Evolutionary conservation across 2,329 filamentous ascomycete genomes (phyloP), one percentile per base, ranked within the genome.

Genomic region (Alternaria sp.): DNA sequence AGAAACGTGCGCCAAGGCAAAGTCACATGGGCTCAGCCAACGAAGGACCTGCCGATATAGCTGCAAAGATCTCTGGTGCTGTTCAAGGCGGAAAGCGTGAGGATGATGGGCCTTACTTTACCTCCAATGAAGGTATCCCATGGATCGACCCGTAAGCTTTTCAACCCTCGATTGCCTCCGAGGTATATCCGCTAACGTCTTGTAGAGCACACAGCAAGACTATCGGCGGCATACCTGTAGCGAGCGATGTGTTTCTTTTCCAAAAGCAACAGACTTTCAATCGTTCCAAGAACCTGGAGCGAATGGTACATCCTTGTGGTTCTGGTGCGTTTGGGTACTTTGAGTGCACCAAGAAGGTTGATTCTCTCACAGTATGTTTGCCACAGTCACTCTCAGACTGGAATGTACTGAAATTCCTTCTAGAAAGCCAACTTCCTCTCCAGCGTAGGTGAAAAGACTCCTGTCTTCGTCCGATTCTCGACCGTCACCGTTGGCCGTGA

Each of bases 221-320:
- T 4, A 77, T 85, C 32, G 84, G 84, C 0, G 85, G 84, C 5
- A 80, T 86, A 44, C 84, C 84, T 0, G 70, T 86, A 0, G 78
- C 80, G 6, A 85, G 82, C 64, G 84, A 85, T 72, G 78, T 81
- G 0, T 84, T 85, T 64, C 75, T 86, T 27, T 79, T 86, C 60
- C 83, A 86, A 46, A 85, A 85, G 73, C 84, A 86, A 72, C 84
- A 86, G 72, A 79, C 80, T 18, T 86, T 86, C 78, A 86, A 86
- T 62, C 79, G 84, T n/a, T 84, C 82, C n/a, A 85, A 85, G 74
- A 81, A 79, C 41, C 78, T 85, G 4, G 83, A 74, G 60, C 70
- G 72, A 28, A 82, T 80, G 77, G 78, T 81, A 30, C 70, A 83
- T 70, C 75, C 81, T 45, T 77, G 78, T 57, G 79, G 79, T 22